These are phyloP conservation scores for Solanum chmielewskii DNA, from an alignment of 257 asterid genomes.

Conservation along the genomic window DNA sequence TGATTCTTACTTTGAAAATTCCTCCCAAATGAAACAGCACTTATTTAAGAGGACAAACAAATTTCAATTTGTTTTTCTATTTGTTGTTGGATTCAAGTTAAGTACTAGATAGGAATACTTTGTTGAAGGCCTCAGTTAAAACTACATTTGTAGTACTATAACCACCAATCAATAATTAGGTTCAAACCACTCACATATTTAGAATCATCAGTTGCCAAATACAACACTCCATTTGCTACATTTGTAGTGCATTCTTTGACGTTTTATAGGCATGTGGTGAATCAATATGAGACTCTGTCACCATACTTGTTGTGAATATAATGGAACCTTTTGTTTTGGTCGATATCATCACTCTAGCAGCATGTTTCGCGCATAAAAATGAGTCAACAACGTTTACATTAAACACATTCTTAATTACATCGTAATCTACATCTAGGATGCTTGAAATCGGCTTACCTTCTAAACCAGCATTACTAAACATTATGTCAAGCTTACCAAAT, in stretches of 20 bases:
- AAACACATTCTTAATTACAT: not conserved
- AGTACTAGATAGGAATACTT: not conserved
- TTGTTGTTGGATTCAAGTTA: no score
- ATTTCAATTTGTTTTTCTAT: no score
- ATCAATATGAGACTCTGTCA: no score
- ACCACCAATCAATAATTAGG: not conserved
- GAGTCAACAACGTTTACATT: not conserved
- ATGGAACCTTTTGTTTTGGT: not conserved
- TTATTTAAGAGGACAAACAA: no score
- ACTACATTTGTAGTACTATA: not conserved
- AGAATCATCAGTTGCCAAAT: not conserved
- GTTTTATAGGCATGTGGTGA: accelerated
- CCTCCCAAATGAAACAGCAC: no score
- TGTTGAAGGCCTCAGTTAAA: not conserved
- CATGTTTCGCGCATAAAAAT: not conserved
- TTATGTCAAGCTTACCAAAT: not conserved
- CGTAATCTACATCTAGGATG: not conserved
- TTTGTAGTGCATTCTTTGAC: not conserved
- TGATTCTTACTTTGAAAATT: no score
- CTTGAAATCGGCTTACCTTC: not conserved
- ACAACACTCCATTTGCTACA: not conserved
- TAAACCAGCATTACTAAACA: not conserved
- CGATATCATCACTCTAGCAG: not conserved
- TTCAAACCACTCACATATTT: not conserved
- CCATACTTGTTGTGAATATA: not conserved